A percentile compares a stretch with the other conserved stretches of the same genome.
phyloP scores from a whole-genome alignment of 768 basidiomycete species.

The Favolaschia claudopus region DNA sequence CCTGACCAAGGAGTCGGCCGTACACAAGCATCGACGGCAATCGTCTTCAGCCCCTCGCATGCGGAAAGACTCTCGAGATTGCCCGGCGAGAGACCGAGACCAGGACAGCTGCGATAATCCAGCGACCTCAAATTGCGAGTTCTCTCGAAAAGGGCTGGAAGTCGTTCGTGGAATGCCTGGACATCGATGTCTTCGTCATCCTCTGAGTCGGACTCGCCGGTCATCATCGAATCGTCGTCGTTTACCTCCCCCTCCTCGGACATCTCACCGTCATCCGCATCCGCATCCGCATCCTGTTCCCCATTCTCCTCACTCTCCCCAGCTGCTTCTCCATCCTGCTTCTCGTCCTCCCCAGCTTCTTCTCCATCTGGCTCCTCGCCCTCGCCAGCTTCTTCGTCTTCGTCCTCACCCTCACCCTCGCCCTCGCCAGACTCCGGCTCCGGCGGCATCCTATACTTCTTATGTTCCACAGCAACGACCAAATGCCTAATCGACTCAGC shows the following conservation, averaged over 20 bases:
- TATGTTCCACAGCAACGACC: not conserved
- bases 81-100: constrained; percentile 6
- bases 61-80: not conserved
- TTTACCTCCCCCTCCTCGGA: no score
- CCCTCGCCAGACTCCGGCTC: no score
- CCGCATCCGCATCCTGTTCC: no score
- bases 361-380: not conserved
- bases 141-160: constrained; percentile 13
- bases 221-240: no score
- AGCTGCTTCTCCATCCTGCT: not conserved
- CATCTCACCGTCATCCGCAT: no score
- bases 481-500: constrained; percentile 5
- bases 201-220: no score
- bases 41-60: constrained; percentile 4
- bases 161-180: not conserved
- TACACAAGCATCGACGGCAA: constrained; percentile 6
- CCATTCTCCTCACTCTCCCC: no score
- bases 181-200: not conserved
- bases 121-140: constrained; percentile 15
- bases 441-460: not conserved
- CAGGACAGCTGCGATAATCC: constrained; percentile 22
- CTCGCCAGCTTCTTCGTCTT: not conserved
- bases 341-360: not conserved
- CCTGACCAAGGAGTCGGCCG: not conserved
- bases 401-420: not conserved